Conservation (phyloP, 2,329 filamentous ascomycete species). For the Diaporthe vaccinii region DNA sequence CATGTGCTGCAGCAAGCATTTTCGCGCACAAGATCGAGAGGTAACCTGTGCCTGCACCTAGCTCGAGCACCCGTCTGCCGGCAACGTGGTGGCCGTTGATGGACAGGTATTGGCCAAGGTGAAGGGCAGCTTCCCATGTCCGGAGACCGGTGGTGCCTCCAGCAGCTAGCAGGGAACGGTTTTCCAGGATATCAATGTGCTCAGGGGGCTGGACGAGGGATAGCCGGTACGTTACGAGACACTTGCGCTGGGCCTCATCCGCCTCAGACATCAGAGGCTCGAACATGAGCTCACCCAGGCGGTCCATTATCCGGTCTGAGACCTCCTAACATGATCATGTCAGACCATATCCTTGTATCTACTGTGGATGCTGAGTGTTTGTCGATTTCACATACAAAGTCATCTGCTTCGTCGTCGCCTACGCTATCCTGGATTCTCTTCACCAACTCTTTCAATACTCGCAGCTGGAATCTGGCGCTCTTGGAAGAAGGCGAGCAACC, state of each 20-base stretch:
- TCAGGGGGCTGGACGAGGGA: conserved; percentile 51
- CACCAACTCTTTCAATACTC: conserved; percentile 81
- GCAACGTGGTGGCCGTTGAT: conserved; percentile 58
- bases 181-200: conserved; percentile 76
- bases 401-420: conserved; percentile 76
- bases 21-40: conserved; percentile 81
- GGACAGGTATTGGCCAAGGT: conserved; percentile 78
- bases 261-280: conserved; percentile 74
- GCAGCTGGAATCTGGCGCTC: conserved; percentile 72
- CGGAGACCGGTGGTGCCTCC: conserved; percentile 81
- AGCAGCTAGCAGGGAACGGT: conserved; percentile 76
- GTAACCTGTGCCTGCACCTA: conserved; percentile 84
- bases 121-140: conserved; percentile 85
- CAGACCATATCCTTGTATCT: not conserved
- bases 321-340: conserved; percentile 73
- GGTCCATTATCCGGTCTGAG: conserved; percentile 82
- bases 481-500: conserved; percentile 11
- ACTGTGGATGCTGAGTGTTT: no score
- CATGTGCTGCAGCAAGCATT: conserved; percentile 69
- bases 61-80: conserved; percentile 74
- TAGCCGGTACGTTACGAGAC: conserved; percentile 79
- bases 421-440: conserved; percentile 80
- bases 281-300: conserved; percentile 75
- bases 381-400: conserved; percentile 77
- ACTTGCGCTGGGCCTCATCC: conserved; percentile 77